A percentile compares a stretch with the other conserved stretches of the same genome.
Evolutionary conservation across 371 early-diverging fungal species (phyloP).

Genomic region (Smittium culicis): DNA sequence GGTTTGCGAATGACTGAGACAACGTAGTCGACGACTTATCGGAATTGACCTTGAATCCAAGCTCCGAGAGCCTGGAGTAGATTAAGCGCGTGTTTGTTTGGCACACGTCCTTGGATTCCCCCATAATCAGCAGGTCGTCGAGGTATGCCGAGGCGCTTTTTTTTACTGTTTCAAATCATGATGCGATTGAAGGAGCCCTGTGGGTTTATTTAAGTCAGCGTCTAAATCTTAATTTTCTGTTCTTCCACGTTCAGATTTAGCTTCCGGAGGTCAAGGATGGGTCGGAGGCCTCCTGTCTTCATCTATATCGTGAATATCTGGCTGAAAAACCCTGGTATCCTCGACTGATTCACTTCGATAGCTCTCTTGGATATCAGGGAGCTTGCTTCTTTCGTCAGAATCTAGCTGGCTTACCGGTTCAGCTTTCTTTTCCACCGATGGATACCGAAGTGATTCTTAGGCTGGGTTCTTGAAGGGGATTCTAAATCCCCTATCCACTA

Average conservation of each 20-base stretch:
- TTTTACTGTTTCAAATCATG: too few relatives aligned
- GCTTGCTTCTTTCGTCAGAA: neutral
- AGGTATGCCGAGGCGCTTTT: too few relatives aligned
- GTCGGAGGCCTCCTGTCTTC: constrained; percentile 10
- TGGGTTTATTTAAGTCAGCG: neutral
- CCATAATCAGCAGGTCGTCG: too few relatives aligned
- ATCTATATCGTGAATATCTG: constrained; percentile 1
- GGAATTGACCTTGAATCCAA: too few relatives aligned
- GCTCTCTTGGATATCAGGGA: neutral
- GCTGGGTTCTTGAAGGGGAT: neutral
- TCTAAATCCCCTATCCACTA: neutral
- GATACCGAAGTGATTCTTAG: neutral
- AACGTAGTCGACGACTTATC: too few relatives aligned
- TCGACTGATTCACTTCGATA: neutral
- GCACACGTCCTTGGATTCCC: too few relatives aligned
- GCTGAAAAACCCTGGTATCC: neutral
- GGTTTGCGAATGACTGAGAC: too few relatives aligned
- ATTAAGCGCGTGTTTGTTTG: too few relatives aligned
- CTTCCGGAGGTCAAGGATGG: constrained; percentile 24
- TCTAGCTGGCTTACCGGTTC: neutral
- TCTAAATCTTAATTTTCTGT: neutral
- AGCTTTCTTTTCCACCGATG: neutral
- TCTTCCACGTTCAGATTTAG: neutral
- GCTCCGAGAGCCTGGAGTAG: too few relatives aligned
- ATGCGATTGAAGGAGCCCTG: too few relatives aligned